Evolutionary conservation across 306 rosid genomes (phyloP).

Genomic region (Medicago truncatula): MtrunA17r5.0-ANR NC_053048.1:53172001-53172500

Average conservation of each 20-base stretch:
- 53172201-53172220: conserved; percentile 43
- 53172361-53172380: conserved; percentile 46
- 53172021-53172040: not conserved
- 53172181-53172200: conserved; percentile 11
- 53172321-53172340: no score
- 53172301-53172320: no score
- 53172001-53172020: not conserved
- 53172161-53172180: not conserved
- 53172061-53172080: conserved; percentile 24
- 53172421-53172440: not conserved
- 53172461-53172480: no score
- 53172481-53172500: no score
- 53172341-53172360: conserved; percentile 35
- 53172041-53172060: no score
- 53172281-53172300: not conserved
- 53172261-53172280: conserved; percentile 21
- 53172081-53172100: not conserved
- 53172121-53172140: not conserved
- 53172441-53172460: no score
- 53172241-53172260: conserved; percentile 34
- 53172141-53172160: not conserved
- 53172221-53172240: conserved; percentile 46
- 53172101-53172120: not conserved
- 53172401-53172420: no score
- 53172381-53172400: conserved; percentile 48